A percentile compares a stretch with the other conserved stretches of the same genome.
phyloP scores from a whole-genome alignment of 352 stramenopile species.

The Peronosclerospora sorghi region DNA sequence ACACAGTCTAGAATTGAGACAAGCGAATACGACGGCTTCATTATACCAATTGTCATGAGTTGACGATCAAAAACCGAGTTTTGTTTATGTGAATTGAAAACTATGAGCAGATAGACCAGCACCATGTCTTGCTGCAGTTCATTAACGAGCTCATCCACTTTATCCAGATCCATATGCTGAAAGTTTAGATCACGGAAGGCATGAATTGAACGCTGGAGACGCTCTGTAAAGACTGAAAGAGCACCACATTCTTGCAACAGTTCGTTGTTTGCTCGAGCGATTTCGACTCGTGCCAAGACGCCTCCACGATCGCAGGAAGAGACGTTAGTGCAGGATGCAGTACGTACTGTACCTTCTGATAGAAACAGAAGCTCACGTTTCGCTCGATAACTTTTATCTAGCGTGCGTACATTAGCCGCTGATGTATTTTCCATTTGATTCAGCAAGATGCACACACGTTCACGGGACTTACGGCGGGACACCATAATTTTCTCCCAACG shows the following conservation, averaged over 20 bases:
- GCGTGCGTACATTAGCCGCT: slow-evolving; percentile 34
- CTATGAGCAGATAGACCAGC: slow-evolving; percentile 64
- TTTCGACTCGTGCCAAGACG: slow-evolving; percentile 37
- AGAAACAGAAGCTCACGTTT: slow-evolving; percentile 61
- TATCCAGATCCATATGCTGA: slow-evolving; percentile 56
- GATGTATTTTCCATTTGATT: slow-evolving; percentile 63
- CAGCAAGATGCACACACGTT: slow-evolving; percentile 49
- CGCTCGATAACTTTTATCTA: slow-evolving; percentile 62
- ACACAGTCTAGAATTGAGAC: slow-evolving; percentile 67
- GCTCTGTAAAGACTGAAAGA: slow-evolving; percentile 47
- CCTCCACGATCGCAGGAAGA: slow-evolving; percentile 8
- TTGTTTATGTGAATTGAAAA: slow-evolving; percentile 59
- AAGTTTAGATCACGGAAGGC: slow-evolving; percentile 63
- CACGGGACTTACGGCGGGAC: slow-evolving; percentile 47
- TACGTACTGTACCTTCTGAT: slow-evolving; percentile 33
- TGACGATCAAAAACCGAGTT: slow-evolving; percentile 59
- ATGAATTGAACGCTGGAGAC: slow-evolving; percentile 53
- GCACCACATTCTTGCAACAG: slow-evolving; percentile 63
- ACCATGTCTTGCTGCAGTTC: slow-evolving; percentile 71
- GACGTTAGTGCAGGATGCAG: slow-evolving; percentile 5
- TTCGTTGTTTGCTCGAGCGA: slow-evolving; percentile 52
- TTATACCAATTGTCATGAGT: slow-evolving; percentile 54
- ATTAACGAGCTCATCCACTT: slow-evolving; percentile 46
- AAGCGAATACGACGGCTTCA: slow-evolving; percentile 40
- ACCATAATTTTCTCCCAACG: slow-evolving; percentile 47